Evolutionary conservation across 768 basidiomycete genomes (phyloP).

Genomic region (Hebeloma cylindrosporum): DNA sequence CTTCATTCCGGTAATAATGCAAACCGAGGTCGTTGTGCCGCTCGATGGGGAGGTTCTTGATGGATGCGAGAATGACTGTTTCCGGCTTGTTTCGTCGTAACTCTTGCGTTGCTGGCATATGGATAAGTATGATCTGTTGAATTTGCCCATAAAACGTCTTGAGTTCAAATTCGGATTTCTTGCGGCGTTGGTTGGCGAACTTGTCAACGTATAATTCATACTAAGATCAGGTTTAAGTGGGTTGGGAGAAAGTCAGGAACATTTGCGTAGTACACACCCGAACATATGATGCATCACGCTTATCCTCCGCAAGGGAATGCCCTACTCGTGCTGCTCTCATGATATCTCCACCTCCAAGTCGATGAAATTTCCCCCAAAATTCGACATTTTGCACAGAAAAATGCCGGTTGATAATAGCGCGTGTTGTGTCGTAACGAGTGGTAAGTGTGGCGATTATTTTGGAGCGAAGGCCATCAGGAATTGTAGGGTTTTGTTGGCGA

Average conservation of each 20-base stretch:
- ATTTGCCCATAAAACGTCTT: conserved; percentile 36
- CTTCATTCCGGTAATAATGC: conserved; percentile 18
- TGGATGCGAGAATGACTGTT: conserved; percentile 26
- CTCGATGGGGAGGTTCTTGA: conserved; percentile 16
- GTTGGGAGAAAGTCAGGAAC: conserved; percentile 2
- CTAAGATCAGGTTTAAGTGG: conserved; percentile 16
- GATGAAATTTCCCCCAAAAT: not conserved
- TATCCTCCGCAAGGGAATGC: conserved; percentile 15
- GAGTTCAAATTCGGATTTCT: conserved; percentile 10
- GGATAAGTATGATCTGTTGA: conserved; percentile 27
- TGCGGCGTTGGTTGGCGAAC: conserved; percentile 15
- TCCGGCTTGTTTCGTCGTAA: conserved; percentile 15
- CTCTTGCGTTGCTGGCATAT: conserved; percentile 13
- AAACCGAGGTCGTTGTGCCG: conserved; percentile 15
- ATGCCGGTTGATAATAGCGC: too few relatives aligned
- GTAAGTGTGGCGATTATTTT: too few relatives aligned
- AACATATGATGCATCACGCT: conserved; percentile 34
- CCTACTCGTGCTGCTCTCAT: conserved; percentile 8
- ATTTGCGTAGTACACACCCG: conserved; percentile 22
- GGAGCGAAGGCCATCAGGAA: too few relatives aligned
- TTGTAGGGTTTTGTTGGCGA: too few relatives aligned
- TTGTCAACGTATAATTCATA: conserved; percentile 33
- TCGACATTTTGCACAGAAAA: too few relatives aligned
- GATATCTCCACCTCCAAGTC: not conserved
- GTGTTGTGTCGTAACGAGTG: too few relatives aligned